These are phyloP conservation scores for Paxillus ammoniavirescens DNA, from an alignment of 768 basidiomycete species.

Conservation along the genomic window DNA sequence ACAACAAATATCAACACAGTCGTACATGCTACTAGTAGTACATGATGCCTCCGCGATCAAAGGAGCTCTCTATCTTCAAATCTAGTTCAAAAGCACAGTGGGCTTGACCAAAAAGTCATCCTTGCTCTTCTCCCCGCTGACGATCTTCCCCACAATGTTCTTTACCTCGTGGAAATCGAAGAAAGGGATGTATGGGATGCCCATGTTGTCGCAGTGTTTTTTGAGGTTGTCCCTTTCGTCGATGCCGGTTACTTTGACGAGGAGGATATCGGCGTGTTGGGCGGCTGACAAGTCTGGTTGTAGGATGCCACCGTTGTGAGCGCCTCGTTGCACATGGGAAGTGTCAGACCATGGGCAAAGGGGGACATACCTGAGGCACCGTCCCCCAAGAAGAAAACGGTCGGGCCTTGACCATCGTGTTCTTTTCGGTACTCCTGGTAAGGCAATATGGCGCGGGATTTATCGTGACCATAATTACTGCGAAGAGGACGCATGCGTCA, in stretches of 20 bases:
- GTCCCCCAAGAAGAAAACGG: constrained; percentile 95
- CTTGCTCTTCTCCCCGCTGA: constrained; percentile 53
- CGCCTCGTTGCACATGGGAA: neutral
- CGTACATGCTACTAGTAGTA: no score
- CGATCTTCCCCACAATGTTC: constrained; percentile 61
- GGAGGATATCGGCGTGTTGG: constrained; percentile 88
- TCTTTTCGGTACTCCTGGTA: constrained; percentile 53
- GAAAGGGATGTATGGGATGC: constrained; percentile 81
- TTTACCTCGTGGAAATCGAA: constrained; percentile 64
- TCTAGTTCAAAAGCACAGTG: neutral
- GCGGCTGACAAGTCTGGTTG: constrained; percentile 86
- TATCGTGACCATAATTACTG: constrained; percentile 93
- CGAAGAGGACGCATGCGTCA: neutral
- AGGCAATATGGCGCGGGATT: constrained; percentile 90
- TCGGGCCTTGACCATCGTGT: constrained; percentile 44
- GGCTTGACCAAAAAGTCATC: constrained; percentile 21
- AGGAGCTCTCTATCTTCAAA: neutral
- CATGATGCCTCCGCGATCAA: neutral
- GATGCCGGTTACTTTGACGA: constrained; percentile 78
- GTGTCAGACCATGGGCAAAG: neutral
- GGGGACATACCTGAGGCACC: constrained; percentile 82
- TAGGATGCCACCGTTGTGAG: neutral
- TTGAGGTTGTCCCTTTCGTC: constrained; percentile 82
- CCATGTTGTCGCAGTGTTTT: constrained; percentile 74
- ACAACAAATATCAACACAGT: no score